These are phyloP conservation scores for Colletotrichum trifolii DNA, from an alignment of 2,329 filamentous ascomycete species.

Conservation along the genomic window DNA sequence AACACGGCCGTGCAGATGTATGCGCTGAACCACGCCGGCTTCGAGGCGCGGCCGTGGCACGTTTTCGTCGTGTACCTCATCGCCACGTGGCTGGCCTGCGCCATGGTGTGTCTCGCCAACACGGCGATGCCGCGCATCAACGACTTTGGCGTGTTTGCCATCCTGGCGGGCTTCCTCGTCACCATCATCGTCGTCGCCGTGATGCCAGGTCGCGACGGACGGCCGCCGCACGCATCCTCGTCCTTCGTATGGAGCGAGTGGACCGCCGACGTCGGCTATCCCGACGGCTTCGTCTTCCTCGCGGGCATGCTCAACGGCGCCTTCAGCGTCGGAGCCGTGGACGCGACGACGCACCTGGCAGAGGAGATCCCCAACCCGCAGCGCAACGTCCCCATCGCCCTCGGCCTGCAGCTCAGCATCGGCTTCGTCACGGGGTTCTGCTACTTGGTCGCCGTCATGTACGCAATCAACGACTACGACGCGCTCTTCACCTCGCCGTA, in stretches of 20 bases:
- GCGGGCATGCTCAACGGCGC: slow-evolving; percentile 70
- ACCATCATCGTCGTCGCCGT: slow-evolving; percentile 66
- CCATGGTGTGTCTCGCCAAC: slow-evolving; percentile 64
- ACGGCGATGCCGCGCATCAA: slow-evolving; percentile 62
- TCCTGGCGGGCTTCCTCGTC: slow-evolving; percentile 64
- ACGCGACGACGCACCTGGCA: slow-evolving; percentile 72
- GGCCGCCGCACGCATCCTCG: slow-evolving; percentile 45
- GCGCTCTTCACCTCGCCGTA: slow-evolving; percentile 62
- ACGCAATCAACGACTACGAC: slow-evolving; percentile 67
- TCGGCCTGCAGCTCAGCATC: slow-evolving; percentile 61
- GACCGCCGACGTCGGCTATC: slow-evolving; percentile 52
- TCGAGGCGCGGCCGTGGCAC: slow-evolving; percentile 52
- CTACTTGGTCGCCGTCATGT: slow-evolving; percentile 66
- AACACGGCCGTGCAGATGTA: slow-evolving; percentile 58
- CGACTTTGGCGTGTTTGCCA: slow-evolving; percentile 63
- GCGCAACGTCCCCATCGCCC: slow-evolving; percentile 64
- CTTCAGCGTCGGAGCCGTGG: slow-evolving; percentile 74
- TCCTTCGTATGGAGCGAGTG: slow-evolving; percentile 55
- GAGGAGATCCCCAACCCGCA: slow-evolving; percentile 70
- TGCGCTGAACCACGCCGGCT: slow-evolving; percentile 51
- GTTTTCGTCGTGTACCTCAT: slow-evolving; percentile 56
- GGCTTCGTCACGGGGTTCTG: slow-evolving; percentile 64
- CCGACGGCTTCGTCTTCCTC: slow-evolving; percentile 54
- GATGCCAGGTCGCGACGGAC: slow-evolving; percentile 54
- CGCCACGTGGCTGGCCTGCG: slow-evolving; percentile 52